These are phyloP conservation scores for Didymosphaeria variabile DNA, from an alignment of 2,329 filamentous ascomycete genomes.

Conservation along the genomic window DNA sequence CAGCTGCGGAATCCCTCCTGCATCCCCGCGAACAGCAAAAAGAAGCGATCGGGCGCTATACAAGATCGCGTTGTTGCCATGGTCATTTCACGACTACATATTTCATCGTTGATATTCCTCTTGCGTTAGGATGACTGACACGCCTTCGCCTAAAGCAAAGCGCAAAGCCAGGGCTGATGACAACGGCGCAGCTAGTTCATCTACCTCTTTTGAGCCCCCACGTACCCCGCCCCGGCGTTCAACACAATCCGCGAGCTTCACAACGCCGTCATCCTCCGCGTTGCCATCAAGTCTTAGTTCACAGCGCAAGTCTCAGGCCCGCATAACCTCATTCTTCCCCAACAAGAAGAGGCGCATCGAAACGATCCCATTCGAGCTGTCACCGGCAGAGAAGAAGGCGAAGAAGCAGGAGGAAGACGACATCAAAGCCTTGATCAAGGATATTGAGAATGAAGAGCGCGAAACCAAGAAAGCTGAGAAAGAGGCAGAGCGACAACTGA, in stretches of 20 bases:
- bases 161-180: conserved; percentile 9
- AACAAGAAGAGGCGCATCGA: conserved; percentile 9
- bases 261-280: neutral
- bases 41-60: conserved; percentile 11
- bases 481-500: conserved; percentile 4
- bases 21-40: neutral
- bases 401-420: neutral
- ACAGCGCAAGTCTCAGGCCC: conserved; percentile 8
- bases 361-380: neutral
- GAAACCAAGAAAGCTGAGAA: neutral
- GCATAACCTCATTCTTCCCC: conserved; percentile 5
- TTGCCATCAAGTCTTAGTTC: neutral
- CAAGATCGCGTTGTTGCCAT: conserved; percentile 1
- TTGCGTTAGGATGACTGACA: neutral
- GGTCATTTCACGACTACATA: neutral
- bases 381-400: conserved; percentile 10
- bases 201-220: neutral
- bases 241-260: neutral
- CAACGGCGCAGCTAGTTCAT: neutral
- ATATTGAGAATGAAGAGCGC: conserved; percentile 4
- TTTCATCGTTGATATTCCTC: neutral
- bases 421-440: neutral
- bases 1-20: neutral
- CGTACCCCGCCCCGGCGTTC: conserved; percentile 8
- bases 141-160: neutral